Percentiles rank a stretch among this genome's conserved stretches.
Evolutionary conservation across 2,329 filamentous ascomycete species (phyloP).

Genomic region (Fonsecaea multimorphosa): DNA sequence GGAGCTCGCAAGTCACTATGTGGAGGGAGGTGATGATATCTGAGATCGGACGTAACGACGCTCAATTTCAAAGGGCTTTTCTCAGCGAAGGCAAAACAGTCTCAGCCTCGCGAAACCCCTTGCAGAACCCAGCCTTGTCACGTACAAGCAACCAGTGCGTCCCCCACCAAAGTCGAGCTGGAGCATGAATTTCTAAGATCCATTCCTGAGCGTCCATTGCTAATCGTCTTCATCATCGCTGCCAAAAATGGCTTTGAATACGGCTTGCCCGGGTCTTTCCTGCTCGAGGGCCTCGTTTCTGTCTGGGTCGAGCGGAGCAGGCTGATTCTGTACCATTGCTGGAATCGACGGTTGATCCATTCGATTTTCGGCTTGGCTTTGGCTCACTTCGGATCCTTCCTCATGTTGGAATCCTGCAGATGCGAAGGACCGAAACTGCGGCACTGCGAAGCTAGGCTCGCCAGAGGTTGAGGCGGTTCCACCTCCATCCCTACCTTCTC

Average conservation of each 20-base stretch:
- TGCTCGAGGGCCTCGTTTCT: slow-evolving; percentile 80
- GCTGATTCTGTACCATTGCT: slow-evolving; percentile 18
- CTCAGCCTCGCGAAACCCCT: background rate
- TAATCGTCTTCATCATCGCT: slow-evolving; percentile 75
- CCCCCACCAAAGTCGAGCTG: background rate
- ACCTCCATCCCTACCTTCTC: slow-evolving; percentile 45
- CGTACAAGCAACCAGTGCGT: background rate
- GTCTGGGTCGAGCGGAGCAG: slow-evolving; percentile 67
- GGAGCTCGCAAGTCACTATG: background rate
- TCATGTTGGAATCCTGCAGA: slow-evolving; percentile 45
- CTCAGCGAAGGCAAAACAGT: background rate
- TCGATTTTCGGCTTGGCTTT: background rate
- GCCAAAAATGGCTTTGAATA: slow-evolving; percentile 93
- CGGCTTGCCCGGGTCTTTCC: slow-evolving; percentile 74
- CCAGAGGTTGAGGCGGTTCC: slow-evolving; percentile 8
- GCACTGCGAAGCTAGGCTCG: slow-evolving; percentile 14
- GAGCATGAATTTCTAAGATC: background rate
- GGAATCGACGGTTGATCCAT: slow-evolving; percentile 20
- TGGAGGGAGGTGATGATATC: background rate
- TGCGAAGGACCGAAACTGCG: slow-evolving; percentile 39
- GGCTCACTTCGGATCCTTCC: background rate
- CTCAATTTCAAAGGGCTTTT: background rate
- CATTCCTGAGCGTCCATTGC: background rate
- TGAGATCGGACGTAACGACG: background rate
- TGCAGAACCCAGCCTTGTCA: background rate